These are phyloP conservation scores for Fusarium chuoi DNA, from an alignment of 2,329 filamentous ascomycete genomes.

Conservation along the genomic window DNA sequence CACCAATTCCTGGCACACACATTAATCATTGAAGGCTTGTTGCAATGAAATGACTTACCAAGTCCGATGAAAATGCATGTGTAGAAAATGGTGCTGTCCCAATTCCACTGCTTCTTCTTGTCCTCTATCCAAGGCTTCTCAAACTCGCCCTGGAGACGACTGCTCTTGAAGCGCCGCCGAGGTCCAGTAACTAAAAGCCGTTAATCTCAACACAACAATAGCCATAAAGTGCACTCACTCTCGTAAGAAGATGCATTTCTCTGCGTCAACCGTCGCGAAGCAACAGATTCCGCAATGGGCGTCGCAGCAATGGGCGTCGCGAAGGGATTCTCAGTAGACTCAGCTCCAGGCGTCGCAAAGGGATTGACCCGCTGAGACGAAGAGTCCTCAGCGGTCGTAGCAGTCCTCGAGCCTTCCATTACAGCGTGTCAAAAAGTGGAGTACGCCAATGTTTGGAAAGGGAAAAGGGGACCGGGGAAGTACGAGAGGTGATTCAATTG, in stretches of 20 bases:
- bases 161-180: conserved; percentile 48
- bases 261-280: conserved; percentile 22
- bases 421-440: conserved; percentile 4
- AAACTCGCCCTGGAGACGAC: conserved; percentile 38
- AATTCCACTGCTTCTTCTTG: conserved; percentile 38
- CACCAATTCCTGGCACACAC: conserved; percentile 17
- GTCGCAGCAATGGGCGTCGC: conserved; percentile 34
- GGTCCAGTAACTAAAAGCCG: neutral
- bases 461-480: conserved; percentile 15
- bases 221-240: neutral
- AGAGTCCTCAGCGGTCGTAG: conserved; percentile 22
- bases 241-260: conserved; percentile 26
- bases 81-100: conserved; percentile 45
- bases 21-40: neutral
- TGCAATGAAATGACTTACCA: neutral
- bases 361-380: conserved; percentile 12
- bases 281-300: conserved; percentile 30
- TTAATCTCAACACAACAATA: neutral
- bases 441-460: conserved; percentile 17
- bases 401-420: conserved; percentile 34
- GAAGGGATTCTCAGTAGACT: conserved; percentile 34
- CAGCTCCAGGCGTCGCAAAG: conserved; percentile 24
- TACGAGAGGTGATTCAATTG: neutral
- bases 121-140: conserved; percentile 42
- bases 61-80: conserved; percentile 35